phyloP scores from a whole-genome alignment of 106 monocot species.

The Dendrobium huoshanense region DNA sequence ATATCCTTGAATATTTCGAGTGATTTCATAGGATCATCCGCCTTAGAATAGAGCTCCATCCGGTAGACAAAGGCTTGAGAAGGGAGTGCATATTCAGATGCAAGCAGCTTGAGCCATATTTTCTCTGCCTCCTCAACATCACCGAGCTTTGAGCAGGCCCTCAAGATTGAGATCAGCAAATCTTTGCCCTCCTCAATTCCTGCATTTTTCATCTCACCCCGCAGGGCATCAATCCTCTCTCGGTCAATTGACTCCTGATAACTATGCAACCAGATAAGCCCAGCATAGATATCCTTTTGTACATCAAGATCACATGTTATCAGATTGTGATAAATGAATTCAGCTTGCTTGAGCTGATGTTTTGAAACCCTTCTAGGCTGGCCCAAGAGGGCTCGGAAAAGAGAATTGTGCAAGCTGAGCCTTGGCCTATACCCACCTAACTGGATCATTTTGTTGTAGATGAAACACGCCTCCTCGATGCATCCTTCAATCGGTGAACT shows the following conservation, averaged over 20 bases:
- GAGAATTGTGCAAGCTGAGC: conserved; percentile 81
- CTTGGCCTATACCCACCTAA: conserved; percentile 71
- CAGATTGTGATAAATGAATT: conserved; percentile 77
- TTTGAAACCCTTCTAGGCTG: conserved; percentile 44
- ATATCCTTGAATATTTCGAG: conserved; percentile 74
- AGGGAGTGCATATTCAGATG: conserved; percentile 41
- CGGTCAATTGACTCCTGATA: conserved; percentile 73
- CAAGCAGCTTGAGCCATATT: conserved; percentile 55
- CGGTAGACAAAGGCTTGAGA: conserved; percentile 67
- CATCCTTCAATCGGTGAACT: conserved; percentile 55
- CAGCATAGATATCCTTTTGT: conserved; percentile 63
- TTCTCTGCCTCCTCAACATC: conserved; percentile 60
- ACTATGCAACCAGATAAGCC: conserved; percentile 93
- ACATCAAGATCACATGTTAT: conserved; percentile 48
- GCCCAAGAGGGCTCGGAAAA: conserved; percentile 66
- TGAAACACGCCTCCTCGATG: conserved; percentile 69
- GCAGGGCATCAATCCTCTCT: conserved; percentile 52
- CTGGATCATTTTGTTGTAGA: conserved; percentile 90
- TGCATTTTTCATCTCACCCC: conserved; percentile 51
- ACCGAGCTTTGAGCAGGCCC: conserved; percentile 75
- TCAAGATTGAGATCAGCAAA: conserved; percentile 69
- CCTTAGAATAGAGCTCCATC: conserved; percentile 71
- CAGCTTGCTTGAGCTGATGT: conserved; percentile 68
- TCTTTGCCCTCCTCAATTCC: conserved; percentile 53
- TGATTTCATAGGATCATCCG: conserved; percentile 61